Evolutionary conservation across 768 basidiomycete genomes (phyloP).

Genomic region (Collybiopsis luxurians): DNA sequence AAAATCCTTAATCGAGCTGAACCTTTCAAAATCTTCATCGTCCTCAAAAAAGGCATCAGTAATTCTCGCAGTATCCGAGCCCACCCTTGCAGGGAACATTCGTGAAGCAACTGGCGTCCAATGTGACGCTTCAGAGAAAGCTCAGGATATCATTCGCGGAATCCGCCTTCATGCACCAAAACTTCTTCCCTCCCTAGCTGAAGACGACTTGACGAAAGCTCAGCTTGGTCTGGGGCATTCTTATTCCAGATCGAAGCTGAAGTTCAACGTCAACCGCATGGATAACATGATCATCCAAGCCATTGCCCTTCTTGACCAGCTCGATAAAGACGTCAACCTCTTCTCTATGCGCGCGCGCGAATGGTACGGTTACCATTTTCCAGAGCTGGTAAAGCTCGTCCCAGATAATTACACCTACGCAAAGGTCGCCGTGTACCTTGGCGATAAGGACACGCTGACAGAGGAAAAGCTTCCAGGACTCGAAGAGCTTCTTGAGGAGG

Average conservation of each 20-base stretch:
- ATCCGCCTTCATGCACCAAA: slow-evolving; percentile 90
- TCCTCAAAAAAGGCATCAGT: slow-evolving; percentile 67
- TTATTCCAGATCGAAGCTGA: slow-evolving; percentile 95
- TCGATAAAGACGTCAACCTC: slow-evolving; percentile 99
- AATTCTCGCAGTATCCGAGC: slow-evolving; percentile 78
- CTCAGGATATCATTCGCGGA: slow-evolving; percentile 86
- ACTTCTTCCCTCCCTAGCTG: slow-evolving; percentile 84
- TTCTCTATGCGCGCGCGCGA: slow-evolving; percentile 98
- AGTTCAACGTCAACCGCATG: slow-evolving; percentile 94
- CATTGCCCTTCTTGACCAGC: slow-evolving; percentile 95
- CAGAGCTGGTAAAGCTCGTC: slow-evolving; percentile 90
- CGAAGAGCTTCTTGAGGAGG: slow-evolving; percentile 77
- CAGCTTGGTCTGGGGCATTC: slow-evolving; percentile 98
- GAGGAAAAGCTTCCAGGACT: slow-evolving; percentile 83
- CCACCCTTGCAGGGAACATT: slow-evolving; percentile 72
- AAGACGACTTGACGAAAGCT: slow-evolving; percentile 85
- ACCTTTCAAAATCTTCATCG: slow-evolving; percentile 64
- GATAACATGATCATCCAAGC: slow-evolving; percentile 99
- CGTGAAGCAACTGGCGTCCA: slow-evolving; percentile 66
- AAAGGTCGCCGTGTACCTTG: slow-evolving; percentile 79
- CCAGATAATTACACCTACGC: slow-evolving; percentile 96
- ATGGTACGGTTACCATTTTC: slow-evolving; percentile 99
- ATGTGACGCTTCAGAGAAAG: slow-evolving; percentile 79
- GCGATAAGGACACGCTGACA: slow-evolving; percentile 77
- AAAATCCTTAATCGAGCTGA: slow-evolving; percentile 81